A percentile compares a stretch with the other conserved stretches of the same genome.
Evolutionary conservation across 768 basidiomycete species (phyloP).

Genomic region (Lactarius deliciosus): DNA sequence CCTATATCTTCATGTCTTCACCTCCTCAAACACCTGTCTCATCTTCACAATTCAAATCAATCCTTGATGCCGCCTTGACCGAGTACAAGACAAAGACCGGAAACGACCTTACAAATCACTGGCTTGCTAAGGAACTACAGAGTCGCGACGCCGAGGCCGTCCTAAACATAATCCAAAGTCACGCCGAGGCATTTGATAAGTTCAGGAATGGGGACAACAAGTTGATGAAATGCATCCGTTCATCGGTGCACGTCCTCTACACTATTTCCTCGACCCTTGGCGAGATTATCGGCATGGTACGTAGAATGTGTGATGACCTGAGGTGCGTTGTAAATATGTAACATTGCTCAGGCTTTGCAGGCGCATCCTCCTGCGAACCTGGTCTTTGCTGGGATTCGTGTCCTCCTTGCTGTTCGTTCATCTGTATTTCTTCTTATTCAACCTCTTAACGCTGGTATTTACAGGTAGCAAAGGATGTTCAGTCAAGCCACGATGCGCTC

Average conservation of each 20-base stretch:
- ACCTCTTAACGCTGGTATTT: neutral
- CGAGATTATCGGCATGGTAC: neutral
- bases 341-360: too few relatives aligned
- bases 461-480: neutral
- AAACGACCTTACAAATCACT: neutral
- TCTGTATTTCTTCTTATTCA: too few relatives aligned
- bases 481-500: neutral
- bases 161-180: neutral
- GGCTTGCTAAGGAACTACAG: neutral
- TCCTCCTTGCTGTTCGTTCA: too few relatives aligned
- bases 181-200: neutral
- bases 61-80: neutral
- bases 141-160: neutral
- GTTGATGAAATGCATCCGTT: neutral
- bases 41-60: too few relatives aligned
- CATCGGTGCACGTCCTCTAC: neutral
- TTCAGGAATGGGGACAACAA: neutral
- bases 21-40: too few relatives aligned
- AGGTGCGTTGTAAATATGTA: too few relatives aligned
- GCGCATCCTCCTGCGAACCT: too few relatives aligned
- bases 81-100: neutral
- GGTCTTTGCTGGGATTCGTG: too few relatives aligned
- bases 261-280: neutral
- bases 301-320: neutral
- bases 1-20: too few relatives aligned